A percentile compares a stretch with the other conserved stretches of the same genome.
These are phyloP conservation scores for Thielaviopsis ethacetica DNA, from an alignment of 2,329 filamentous ascomycete species.

Conservation along the genomic window DNA sequence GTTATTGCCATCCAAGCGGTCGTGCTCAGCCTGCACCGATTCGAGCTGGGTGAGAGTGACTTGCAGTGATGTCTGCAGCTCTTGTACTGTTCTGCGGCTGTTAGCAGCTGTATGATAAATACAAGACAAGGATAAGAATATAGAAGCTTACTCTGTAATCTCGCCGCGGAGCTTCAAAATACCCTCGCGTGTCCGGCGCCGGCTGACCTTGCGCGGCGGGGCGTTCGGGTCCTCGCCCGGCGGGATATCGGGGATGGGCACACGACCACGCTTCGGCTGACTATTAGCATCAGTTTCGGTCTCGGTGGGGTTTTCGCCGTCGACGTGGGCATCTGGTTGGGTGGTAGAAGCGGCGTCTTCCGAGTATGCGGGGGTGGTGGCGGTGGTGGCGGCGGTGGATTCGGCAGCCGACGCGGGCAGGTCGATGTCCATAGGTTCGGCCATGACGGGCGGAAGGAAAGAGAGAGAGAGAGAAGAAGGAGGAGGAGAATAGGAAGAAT, in stretches of 20 bases:
- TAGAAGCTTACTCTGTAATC: not conserved
- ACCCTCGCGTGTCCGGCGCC: not conserved
- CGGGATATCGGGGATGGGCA: not conserved
- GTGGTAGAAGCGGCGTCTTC: too few relatives aligned
- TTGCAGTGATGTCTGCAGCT: constrained; percentile 74
- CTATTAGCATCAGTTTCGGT: not conserved
- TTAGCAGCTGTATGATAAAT: not conserved
- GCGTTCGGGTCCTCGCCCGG: not conserved
- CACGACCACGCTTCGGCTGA: not conserved
- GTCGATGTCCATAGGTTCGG: too few relatives aligned
- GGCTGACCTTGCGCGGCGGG: not conserved
- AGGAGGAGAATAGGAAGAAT: too few relatives aligned
- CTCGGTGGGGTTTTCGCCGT: not conserved
- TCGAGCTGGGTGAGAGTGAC: constrained; percentile 89
- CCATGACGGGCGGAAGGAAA: too few relatives aligned
- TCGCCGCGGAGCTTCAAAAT: not conserved
- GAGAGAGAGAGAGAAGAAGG: too few relatives aligned
- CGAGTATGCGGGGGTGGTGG: too few relatives aligned
- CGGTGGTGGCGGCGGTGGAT: too few relatives aligned
- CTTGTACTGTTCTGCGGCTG: constrained; percentile 61
- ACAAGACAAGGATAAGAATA: not conserved
- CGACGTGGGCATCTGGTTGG: not conserved
- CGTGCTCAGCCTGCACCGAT: constrained; percentile 82
- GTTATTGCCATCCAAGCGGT: constrained; percentile 94
- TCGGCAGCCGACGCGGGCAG: too few relatives aligned